Evolutionary conservation across 495 filamentous ascomycete species (phyloP).

Genomic region (Xylaria telfairii): DNA sequence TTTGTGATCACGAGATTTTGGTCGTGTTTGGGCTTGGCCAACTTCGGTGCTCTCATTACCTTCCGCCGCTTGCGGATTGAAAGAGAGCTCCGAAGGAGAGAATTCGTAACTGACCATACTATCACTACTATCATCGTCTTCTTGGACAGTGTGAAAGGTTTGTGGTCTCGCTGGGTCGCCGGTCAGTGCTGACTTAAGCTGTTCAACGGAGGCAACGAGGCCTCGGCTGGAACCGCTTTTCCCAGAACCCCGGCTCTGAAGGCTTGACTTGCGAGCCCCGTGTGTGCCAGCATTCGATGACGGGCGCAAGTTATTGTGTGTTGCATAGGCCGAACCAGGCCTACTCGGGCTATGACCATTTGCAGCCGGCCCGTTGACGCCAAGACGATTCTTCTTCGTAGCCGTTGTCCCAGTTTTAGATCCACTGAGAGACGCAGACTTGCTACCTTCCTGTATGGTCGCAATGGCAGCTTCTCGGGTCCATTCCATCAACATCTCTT

Average conservation of each 20-base stretch:
- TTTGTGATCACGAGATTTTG: slow-evolving; percentile 46
- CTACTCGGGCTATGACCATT: slow-evolving; percentile 47
- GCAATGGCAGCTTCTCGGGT: slow-evolving; percentile 72
- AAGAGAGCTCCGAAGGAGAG: slow-evolving; percentile 59
- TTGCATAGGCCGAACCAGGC: slow-evolving; percentile 46
- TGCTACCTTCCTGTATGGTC: slow-evolving; percentile 68
- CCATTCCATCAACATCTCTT: slow-evolving; percentile 76
- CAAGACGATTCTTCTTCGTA: slow-evolving; percentile 61
- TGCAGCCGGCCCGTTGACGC: slow-evolving; percentile 57
- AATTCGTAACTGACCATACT: slow-evolving; percentile 65
- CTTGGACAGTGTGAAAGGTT: slow-evolving; percentile 38
- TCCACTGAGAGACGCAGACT: slow-evolving; percentile 73
- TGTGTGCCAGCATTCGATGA: slow-evolving; percentile 44
- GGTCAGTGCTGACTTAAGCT: slow-evolving; percentile 63
- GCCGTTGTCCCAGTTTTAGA: slow-evolving; percentile 67
- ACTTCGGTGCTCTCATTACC: slow-evolving; percentile 27
- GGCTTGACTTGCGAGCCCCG: slow-evolving; percentile 47
- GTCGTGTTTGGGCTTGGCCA: slow-evolving; percentile 33
- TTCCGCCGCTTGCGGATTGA: slow-evolving; percentile 44
- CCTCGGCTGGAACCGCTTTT: slow-evolving; percentile 64
- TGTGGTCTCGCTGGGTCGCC: slow-evolving; percentile 66
- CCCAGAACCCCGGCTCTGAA: slow-evolving; percentile 56
- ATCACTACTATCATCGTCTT: slow-evolving; percentile 59
- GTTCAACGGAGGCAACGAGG: slow-evolving; percentile 82
- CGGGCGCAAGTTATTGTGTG: slow-evolving; percentile 49